Evolutionary conservation across 139 green algal genomes (phyloP), one percentile per base, ranked within the genome.

Genomic region (Coelastrella sp.): DNA sequence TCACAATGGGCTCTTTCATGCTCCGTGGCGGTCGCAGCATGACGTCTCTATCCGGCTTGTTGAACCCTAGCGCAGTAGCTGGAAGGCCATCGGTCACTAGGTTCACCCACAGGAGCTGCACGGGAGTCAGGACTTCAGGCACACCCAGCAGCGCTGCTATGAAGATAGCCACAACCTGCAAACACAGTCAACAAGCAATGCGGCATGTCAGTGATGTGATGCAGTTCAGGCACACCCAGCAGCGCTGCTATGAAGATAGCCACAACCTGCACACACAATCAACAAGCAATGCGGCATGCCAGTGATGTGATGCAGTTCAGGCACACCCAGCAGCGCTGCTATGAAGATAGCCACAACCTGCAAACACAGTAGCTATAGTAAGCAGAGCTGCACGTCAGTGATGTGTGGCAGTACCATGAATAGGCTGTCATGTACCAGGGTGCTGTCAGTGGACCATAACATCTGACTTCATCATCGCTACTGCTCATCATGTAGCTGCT

Each of bases 51-150:
- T 99, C 98, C 0, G 97, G 96, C 0, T 93, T 92, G 93, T 99
- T 99, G 95, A 99, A 99, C 22, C 97, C 97, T 20, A 99, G 96
- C 11, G 98, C 98, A 11, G 98, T 99, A 58, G 98, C 98, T 16
- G 98, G 98, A 75, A 99, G 96, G 0, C 98, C 98, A 85, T 99
- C 98, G 4, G 97, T 99, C 16, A 99, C 98, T 75, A 99, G 94
- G 92, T 99, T 99, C 13, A 99, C 98, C 98, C 98, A 99, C 91
- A 98, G 93, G 92, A 99, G 94, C 94, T 98, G 94, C 83, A 97
- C 95, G 23, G 95, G 95, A n/a, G 95, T 96, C 19, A 97, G 91
- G 85, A 94, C 93, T 91, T 97, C 94, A 6, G 95, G 95, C 65
- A 96, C 90, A 13, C 94, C 96, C 54, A 99, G 95, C 74, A 98